phyloP scores from a whole-genome alignment of 1,284 basidiomycete species.

The Tremellales sp. region DNA sequence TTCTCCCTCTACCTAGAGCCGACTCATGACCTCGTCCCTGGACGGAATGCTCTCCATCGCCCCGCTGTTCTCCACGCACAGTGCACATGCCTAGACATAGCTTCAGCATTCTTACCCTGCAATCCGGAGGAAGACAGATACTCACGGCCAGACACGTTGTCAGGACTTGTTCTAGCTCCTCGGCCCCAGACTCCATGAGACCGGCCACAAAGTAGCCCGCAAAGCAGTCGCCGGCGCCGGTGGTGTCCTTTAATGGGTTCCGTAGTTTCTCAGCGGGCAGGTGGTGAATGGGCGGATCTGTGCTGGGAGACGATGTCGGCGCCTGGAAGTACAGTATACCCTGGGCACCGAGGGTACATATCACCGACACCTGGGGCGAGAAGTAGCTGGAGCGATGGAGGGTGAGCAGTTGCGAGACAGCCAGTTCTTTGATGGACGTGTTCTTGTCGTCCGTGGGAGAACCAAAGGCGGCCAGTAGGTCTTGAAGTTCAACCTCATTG shows the following conservation, averaged over 20 bases:
- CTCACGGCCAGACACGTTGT: constrained; percentile 37
- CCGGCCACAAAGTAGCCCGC: constrained; percentile 47
- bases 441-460: neutral
- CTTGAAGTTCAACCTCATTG: constrained; percentile 54
- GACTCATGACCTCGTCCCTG: neutral
- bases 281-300: constrained; percentile 13
- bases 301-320: neutral
- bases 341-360: constrained; percentile 40
- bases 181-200: constrained; percentile 30
- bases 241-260: constrained; percentile 43
- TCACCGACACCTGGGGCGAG: constrained; percentile 17
- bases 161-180: constrained; percentile 27
- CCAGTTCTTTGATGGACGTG: constrained; percentile 3
- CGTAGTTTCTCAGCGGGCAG: constrained; percentile 36
- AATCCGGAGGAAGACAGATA: neutral
- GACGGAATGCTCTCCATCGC: constrained; percentile 33
- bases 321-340: constrained; percentile 38
- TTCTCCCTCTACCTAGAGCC: too few species aligned
- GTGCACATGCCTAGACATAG: constrained; percentile 35
- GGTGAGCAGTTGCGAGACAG: constrained; percentile 10
- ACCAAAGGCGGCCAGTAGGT: constrained; percentile 25
- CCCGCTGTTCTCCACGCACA: constrained; percentile 44
- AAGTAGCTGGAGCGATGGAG: constrained; percentile 20
- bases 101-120: too few species aligned
- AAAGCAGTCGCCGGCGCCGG: constrained; percentile 50